Conservation (phyloP, 371 early-diverging fungal genomes). For the Chytridium lagenaria region DNA sequence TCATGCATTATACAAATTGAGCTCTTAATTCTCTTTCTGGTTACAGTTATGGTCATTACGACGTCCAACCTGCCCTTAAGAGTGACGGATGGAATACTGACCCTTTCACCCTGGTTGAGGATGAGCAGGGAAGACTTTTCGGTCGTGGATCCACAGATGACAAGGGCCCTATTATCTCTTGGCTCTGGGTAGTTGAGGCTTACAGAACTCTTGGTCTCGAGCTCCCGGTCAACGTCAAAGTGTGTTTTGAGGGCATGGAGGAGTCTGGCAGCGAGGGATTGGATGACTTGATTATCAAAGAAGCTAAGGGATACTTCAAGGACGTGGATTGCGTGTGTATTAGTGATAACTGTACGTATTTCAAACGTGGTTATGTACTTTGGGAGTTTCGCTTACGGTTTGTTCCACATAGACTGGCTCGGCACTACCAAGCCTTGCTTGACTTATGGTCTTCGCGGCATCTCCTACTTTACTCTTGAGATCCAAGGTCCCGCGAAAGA, state of each 20-base stretch:
- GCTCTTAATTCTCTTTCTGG: neutral
- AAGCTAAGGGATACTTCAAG: conserved; percentile 83
- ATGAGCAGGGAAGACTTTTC: conserved; percentile 79
- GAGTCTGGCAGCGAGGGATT: conserved; percentile 88
- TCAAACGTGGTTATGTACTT: conserved; percentile 2
- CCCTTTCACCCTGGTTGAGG: conserved; percentile 88
- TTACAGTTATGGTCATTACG: conserved; percentile 69
- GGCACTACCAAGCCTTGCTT: conserved; percentile 94
- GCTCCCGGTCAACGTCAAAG: conserved; percentile 90
- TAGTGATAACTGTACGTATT: conserved; percentile 80
- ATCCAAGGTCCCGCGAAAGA: conserved; percentile 65
- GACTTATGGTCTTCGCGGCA: conserved; percentile 96
- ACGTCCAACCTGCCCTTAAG: conserved; percentile 93
- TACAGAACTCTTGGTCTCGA: conserved; percentile 89
- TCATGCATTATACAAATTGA: no score
- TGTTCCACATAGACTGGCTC: conserved; percentile 76
- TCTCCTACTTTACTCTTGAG: conserved; percentile 82
- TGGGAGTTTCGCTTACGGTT: neutral
- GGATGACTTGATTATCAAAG: conserved; percentile 82
- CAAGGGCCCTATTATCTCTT: conserved; percentile 74
- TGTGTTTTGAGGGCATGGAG: conserved; percentile 97
- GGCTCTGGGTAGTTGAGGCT: conserved; percentile 94
- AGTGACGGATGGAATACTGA: conserved; percentile 96
- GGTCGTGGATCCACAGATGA: conserved; percentile 96
- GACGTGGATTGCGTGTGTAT: conserved; percentile 94